phyloP scores from a whole-genome alignment of 805 yeast genomes.

The Wickerhamomyces subpelliculosus region DNA sequence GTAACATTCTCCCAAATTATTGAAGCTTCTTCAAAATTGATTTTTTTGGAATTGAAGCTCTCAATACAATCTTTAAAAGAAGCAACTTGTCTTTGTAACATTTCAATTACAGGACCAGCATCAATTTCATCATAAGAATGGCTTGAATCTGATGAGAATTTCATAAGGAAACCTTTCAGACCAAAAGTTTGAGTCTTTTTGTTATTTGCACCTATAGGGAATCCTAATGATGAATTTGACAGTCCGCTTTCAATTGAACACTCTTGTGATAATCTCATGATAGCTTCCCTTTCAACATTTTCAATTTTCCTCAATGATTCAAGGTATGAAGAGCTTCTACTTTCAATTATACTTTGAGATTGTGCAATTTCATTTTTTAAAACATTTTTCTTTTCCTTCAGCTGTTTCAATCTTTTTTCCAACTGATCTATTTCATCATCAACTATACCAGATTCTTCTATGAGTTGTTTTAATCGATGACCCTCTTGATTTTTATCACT shows the following conservation, averaged over 20 bases:
- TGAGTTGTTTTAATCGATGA: slow-evolving; percentile 27
- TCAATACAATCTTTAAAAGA: slow-evolving; percentile 11
- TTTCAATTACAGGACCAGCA: slow-evolving; percentile 11
- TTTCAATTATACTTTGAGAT: slow-evolving; percentile 42
- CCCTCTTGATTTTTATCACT: slow-evolving; percentile 34
- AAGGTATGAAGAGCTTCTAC: slow-evolving; percentile 36
- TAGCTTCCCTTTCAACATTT: slow-evolving; percentile 28
- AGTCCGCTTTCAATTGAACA: slow-evolving; percentile 13
- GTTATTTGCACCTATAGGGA: too few relatives aligned
- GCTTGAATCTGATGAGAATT: not conserved
- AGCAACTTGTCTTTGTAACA: slow-evolving; percentile 15
- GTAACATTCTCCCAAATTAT: slow-evolving; percentile 17
- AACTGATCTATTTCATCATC: slow-evolving; percentile 31
- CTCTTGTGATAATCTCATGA: slow-evolving; percentile 22
- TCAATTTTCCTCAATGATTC: slow-evolving; percentile 34
- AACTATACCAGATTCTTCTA: slow-evolving; percentile 24
- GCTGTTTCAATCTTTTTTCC: slow-evolving; percentile 26
- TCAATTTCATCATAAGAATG: not conserved
- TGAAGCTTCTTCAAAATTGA: slow-evolving; percentile 9
- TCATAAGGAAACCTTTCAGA: not conserved
- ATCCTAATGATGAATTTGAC: not conserved
- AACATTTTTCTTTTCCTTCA: slow-evolving; percentile 26
- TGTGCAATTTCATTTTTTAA: slow-evolving; percentile 32
- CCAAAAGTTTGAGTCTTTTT: too few relatives aligned
- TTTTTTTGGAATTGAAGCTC: slow-evolving; percentile 6